Percentiles rank a stretch among this genome's conserved stretches.
Evolutionary conservation across 495 filamentous ascomycete genomes (phyloP).

Genomic region (Chaetomium cochliodes): DNA sequence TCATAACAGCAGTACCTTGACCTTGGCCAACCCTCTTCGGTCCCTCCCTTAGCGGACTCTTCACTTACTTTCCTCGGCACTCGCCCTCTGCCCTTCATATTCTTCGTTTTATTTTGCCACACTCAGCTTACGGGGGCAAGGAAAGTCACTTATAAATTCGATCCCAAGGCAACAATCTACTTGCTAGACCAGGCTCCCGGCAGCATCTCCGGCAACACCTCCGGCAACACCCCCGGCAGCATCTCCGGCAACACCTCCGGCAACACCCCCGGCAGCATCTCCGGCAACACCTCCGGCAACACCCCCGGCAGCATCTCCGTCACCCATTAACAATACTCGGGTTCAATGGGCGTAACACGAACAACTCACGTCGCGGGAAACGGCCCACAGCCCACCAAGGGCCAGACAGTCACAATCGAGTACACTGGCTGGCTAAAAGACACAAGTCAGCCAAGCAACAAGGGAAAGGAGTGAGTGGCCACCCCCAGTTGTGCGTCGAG

Average conservation of each 20-base stretch:
- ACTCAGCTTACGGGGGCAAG: neutral
- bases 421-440: constrained; percentile 84
- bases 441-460: constrained; percentile 47
- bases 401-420: constrained; percentile 72
- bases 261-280: too few relatives aligned
- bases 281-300: too few relatives aligned
- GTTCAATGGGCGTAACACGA: constrained; percentile 53
- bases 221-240: too few relatives aligned
- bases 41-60: neutral
- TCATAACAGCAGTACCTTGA: too few relatives aligned
- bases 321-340: neutral
- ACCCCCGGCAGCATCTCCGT: neutral
- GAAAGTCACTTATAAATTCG: neutral
- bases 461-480: constrained; percentile 47
- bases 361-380: constrained; percentile 44
- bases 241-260: too few relatives aligned
- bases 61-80: neutral
- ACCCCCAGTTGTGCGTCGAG: neutral
- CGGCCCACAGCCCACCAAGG: constrained; percentile 54
- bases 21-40: neutral
- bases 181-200: too few relatives aligned
- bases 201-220: too few relatives aligned
- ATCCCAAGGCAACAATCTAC: too few relatives aligned
- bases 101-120: neutral
- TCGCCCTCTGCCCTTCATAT: neutral